These are phyloP conservation scores for Cronartium ribicola DNA, from an alignment of 1,284 basidiomycete genomes.

Conservation along the genomic window DNA sequence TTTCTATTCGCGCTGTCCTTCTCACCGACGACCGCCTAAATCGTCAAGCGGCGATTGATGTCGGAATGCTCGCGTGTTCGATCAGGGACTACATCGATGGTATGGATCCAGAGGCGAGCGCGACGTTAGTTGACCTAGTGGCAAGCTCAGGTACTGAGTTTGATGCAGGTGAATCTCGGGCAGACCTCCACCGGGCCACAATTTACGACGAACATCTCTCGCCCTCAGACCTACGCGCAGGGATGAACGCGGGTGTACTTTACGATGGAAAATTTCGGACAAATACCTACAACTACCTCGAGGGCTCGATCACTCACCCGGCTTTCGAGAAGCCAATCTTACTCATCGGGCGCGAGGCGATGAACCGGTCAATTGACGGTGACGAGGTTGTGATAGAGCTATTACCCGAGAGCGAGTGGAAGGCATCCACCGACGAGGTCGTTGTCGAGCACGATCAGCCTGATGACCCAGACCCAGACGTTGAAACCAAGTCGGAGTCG, in stretches of 20 bases:
- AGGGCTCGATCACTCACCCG: slow-evolving; percentile 76
- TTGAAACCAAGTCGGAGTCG: slow-evolving; percentile 39
- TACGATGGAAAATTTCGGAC: slow-evolving; percentile 93
- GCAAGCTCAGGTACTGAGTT: slow-evolving; percentile 59
- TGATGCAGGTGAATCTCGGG: slow-evolving; percentile 49
- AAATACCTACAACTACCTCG: slow-evolving; percentile 91
- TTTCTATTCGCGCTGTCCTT: slow-evolving; percentile 62
- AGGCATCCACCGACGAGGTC: slow-evolving; percentile 84
- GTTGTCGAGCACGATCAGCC: slow-evolving; percentile 65
- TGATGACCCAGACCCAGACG: slow-evolving; percentile 77
- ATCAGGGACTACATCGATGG: slow-evolving; percentile 76
- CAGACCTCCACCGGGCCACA: slow-evolving; percentile 30
- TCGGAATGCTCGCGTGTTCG: slow-evolving; percentile 62
- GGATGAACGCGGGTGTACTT: slow-evolving; percentile 75
- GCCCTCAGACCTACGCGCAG: slow-evolving; percentile 68
- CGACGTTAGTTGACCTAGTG: slow-evolving; percentile 71
- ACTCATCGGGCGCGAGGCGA: slow-evolving; percentile 80
- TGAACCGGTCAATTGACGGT: slow-evolving; percentile 92
- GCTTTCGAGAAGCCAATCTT: slow-evolving; percentile 73
- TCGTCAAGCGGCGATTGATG: slow-evolving; percentile 66
- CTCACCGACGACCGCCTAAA: slow-evolving; percentile 88
- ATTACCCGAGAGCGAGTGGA: slow-evolving; percentile 85
- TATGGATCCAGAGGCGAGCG: slow-evolving; percentile 58
- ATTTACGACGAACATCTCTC: slow-evolving; percentile 68
- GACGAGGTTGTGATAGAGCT: slow-evolving; percentile 89